Conservation (phyloP, 2,329 filamentous ascomycete species). For the Colletotrichum lini region DNA sequence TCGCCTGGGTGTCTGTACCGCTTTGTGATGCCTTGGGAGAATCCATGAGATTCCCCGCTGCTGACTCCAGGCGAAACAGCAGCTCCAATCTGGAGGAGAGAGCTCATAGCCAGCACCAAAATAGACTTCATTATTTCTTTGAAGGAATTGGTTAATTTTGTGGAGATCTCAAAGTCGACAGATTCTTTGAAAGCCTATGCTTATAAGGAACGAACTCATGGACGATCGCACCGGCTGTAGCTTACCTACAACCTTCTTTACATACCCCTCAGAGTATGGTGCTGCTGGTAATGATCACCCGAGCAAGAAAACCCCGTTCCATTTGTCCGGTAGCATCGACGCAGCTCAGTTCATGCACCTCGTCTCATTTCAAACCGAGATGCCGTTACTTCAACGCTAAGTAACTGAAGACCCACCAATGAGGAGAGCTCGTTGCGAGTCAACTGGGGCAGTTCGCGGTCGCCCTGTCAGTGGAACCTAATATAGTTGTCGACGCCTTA, state of each 20-base stretch:
- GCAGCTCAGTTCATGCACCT: background rate
- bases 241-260: slow-evolving; percentile 1
- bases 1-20: slow-evolving; percentile 5
- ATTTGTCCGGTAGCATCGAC: slow-evolving; percentile 3
- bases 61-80: slow-evolving; percentile 3
- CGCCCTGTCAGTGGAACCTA: no score
- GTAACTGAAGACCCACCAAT: slow-evolving; percentile 21
- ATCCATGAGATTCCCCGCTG: background rate
- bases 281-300: background rate
- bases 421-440: no score
- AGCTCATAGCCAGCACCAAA: background rate
- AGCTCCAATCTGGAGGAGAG: background rate
- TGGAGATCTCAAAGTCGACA: background rate
- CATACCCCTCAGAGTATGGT: slow-evolving; percentile 10
- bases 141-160: background rate
- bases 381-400: slow-evolving; percentile 7
- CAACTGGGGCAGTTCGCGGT: no score
- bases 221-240: background rate
- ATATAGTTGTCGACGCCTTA: no score
- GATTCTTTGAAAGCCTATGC: background rate
- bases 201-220: background rate
- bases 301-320: background rate
- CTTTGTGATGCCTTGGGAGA: slow-evolving; percentile 4
- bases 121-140: slow-evolving; percentile 14
- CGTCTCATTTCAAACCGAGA: slow-evolving; percentile 18